These are phyloP conservation scores for Penicillium sp. DNA, from an alignment of 2,329 filamentous ascomycete species.

Conservation along the genomic window DNA sequence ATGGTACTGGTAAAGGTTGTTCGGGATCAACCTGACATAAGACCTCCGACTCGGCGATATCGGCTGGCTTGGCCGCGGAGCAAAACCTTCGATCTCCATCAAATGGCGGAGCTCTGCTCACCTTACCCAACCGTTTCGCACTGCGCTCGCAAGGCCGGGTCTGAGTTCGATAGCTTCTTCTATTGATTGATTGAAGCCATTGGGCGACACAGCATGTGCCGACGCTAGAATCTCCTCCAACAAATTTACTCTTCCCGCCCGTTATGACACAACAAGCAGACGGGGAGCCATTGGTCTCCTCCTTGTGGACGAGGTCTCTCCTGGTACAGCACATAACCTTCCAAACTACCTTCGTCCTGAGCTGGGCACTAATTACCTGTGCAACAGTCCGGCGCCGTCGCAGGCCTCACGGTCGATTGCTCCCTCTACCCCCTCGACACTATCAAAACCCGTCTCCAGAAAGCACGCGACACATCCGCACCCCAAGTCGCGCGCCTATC, in stretches of 20 bases:
- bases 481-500: slow-evolving; percentile 60
- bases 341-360: not conserved
- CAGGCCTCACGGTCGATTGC: slow-evolving; percentile 94
- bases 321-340: slow-evolving; percentile 29
- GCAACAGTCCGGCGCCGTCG: slow-evolving; percentile 77
- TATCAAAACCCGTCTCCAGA: slow-evolving; percentile 92
- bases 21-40: slow-evolving; percentile 11
- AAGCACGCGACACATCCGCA: slow-evolving; percentile 60
- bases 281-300: slow-evolving; percentile 39
- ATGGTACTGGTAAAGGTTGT: not conserved
- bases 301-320: slow-evolving; percentile 48
- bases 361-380: slow-evolving; percentile 7
- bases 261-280: slow-evolving; percentile 33
- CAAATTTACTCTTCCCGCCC: not conserved
- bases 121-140: not conserved
- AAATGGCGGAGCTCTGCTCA: slow-evolving; percentile 21
- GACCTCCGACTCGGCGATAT: slow-evolving; percentile 21
- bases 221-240: slow-evolving; percentile 7
- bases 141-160: not conserved
- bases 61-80: slow-evolving; percentile 28
- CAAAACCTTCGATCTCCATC: slow-evolving; percentile 22
- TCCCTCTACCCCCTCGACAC: slow-evolving; percentile 98
- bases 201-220: slow-evolving; percentile 12
- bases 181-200: not conserved
- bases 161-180: not conserved